phyloP scores from a whole-genome alignment of 2,329 filamentous ascomycete genomes.

The Calonectria pseudoturangicola region DNA sequence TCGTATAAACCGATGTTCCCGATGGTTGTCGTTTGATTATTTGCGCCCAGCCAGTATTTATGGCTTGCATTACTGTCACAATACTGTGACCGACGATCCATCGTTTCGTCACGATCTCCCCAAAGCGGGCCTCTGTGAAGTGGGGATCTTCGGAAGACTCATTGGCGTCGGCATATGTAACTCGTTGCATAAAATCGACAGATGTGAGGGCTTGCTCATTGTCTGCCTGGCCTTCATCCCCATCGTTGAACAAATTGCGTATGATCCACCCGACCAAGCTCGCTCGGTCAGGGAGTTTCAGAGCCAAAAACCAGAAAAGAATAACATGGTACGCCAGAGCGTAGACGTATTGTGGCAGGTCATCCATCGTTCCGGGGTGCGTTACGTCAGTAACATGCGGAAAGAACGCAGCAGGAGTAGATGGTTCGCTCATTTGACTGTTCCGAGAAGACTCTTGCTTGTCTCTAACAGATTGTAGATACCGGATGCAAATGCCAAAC shows the following conservation, averaged over 20 bases:
- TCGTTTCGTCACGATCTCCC: slow-evolving; percentile 78
- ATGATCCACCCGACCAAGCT: slow-evolving; percentile 94
- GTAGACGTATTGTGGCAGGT: slow-evolving; percentile 94
- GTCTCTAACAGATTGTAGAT: slow-evolving; percentile 91
- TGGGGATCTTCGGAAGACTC: slow-evolving; percentile 81
- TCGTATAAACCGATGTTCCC: slow-evolving; percentile 76
- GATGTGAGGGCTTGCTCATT: slow-evolving; percentile 97
- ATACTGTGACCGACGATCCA: slow-evolving; percentile 86
- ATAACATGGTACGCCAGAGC: slow-evolving; percentile 96
- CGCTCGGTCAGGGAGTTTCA: slow-evolving; percentile 88
- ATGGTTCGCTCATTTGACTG: slow-evolving; percentile 66
- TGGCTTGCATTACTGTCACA: slow-evolving; percentile 83
- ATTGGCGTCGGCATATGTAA: slow-evolving; percentile 89
- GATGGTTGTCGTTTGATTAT: slow-evolving; percentile 83
- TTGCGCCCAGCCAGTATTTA: slow-evolving; percentile 79
- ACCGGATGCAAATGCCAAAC: slow-evolving; percentile 96
- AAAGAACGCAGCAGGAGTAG: slow-evolving; percentile 53
- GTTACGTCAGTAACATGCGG: slow-evolving; percentile 46
- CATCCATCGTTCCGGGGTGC: slow-evolving; percentile 71
- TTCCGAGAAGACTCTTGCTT: slow-evolving; percentile 70
- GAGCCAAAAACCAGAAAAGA: slow-evolving; percentile 95
- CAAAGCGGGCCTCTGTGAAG: slow-evolving; percentile 80
- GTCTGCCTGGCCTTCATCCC: slow-evolving; percentile 81
- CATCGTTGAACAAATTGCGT: slow-evolving; percentile 88
- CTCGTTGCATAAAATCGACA: slow-evolving; percentile 94